Conservation (phyloP, 192 early-diverging fungal species). For the Podila horticola region DNA sequence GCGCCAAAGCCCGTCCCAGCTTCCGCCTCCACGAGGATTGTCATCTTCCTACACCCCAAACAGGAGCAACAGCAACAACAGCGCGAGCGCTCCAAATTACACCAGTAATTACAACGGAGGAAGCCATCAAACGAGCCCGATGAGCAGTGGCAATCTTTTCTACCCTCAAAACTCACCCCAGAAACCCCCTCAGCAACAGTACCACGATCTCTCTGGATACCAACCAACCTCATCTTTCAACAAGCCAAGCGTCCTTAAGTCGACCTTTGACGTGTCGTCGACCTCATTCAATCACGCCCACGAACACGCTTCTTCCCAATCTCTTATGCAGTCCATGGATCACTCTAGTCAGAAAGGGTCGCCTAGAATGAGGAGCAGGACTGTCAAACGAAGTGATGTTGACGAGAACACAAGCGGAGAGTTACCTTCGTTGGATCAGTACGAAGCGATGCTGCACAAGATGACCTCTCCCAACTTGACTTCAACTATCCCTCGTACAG, state of each 20-base stretch:
- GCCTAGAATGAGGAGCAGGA: slow-evolving; percentile 4
- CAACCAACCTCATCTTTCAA: slow-evolving; percentile 1
- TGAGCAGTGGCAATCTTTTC: slow-evolving; percentile 11
- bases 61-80: slow-evolving; percentile 35
- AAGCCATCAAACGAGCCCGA: slow-evolving; percentile 19
- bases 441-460: slow-evolving; percentile 44
- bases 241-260: too few relatives aligned
- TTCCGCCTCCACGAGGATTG: slow-evolving; percentile 20
- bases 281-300: not conserved
- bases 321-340: slow-evolving; percentile 20
- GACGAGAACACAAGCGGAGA: not conserved
- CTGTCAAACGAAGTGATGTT: slow-evolving; percentile 11
- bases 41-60: slow-evolving; percentile 8
- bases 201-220: slow-evolving; percentile 2
- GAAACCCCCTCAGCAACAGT: slow-evolving; percentile 1
- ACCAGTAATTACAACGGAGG: not conserved
- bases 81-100: slow-evolving; percentile 8
- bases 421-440: slow-evolving; percentile 36
- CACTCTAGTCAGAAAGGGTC: slow-evolving; percentile 15
- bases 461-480: slow-evolving; percentile 21
- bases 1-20: not conserved
- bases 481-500: not conserved
- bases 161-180: slow-evolving; percentile 2
- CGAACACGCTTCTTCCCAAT: not conserved
- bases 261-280: not conserved